phyloP scores from a whole-genome alignment of 345 rosid genomes.

The Populus deltoides region DNA sequence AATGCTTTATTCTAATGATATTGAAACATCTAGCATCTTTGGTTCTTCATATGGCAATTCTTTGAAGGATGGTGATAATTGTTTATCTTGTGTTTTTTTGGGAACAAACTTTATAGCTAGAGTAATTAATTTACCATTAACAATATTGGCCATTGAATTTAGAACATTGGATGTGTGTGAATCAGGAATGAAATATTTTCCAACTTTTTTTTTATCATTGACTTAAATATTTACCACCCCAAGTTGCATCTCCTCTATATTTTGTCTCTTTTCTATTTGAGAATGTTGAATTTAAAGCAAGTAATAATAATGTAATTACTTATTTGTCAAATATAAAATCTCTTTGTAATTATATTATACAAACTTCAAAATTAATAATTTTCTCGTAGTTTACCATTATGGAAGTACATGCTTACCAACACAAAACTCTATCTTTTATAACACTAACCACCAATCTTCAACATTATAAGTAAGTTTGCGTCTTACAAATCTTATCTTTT shows the following conservation, averaged over 20 bases:
- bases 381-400: no score
- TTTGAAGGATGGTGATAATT: no score
- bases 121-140: not conserved
- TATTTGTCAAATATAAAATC: no score
- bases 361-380: no score
- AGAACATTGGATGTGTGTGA: not conserved
- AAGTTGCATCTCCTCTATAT: not conserved
- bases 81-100: not conserved
- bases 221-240: not conserved
- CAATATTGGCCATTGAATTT: not conserved
- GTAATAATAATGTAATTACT: no score
- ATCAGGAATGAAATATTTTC: not conserved
- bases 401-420: no score
- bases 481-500: not conserved
- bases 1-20: not conserved
- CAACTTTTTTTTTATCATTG: not conserved
- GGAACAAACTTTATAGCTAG: not conserved
- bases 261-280: no score
- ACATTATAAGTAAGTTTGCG: no score
- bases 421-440: no score
- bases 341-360: no score
- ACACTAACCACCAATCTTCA: not conserved
- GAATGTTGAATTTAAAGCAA: no score
- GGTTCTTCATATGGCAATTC: not conserved
- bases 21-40: not conserved